Percentiles rank a stretch among this genome's conserved stretches.
phyloP scores from a whole-genome alignment of 75 land plant species.

The Cryptomeria japonica region DNA sequence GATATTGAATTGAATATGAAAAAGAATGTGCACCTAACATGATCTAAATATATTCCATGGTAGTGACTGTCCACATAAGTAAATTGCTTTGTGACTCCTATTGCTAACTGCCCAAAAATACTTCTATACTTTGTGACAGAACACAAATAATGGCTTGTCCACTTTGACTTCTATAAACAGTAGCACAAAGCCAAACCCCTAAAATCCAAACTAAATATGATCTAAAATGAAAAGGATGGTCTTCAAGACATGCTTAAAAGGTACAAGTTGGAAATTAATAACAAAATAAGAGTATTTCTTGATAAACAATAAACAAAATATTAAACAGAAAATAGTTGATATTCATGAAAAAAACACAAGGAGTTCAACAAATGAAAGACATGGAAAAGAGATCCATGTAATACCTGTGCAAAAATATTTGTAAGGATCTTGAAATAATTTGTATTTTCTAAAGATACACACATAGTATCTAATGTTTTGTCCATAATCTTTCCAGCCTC shows the following conservation, averaged over 20 bases:
- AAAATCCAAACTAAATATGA: not conserved
- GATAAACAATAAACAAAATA: not conserved
- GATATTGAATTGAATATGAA: not conserved
- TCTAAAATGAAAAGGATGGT: not conserved
- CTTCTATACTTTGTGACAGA: not conserved
- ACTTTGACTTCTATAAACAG: not conserved
- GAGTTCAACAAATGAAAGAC: not conserved
- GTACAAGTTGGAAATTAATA: not conserved
- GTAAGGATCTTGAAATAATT: slow-evolving; percentile 38
- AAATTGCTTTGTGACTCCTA: not conserved
- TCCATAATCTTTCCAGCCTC: slow-evolving; percentile 35
- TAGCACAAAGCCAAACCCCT: not conserved
- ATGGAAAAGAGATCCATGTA: not conserved
- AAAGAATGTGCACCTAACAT: not conserved
- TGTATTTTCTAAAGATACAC: slow-evolving; percentile 30
- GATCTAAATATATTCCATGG: not conserved
- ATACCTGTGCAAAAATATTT: slow-evolving; percentile 34
- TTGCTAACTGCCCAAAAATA: not conserved
- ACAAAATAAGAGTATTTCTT: not conserved
- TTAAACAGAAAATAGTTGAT: not conserved
- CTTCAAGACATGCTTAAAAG: not conserved
- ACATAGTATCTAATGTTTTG: slow-evolving; percentile 28
- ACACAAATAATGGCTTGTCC: not conserved
- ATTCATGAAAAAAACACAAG: not conserved
- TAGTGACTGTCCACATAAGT: not conserved